A percentile compares a stretch with the other conserved stretches of the same genome.
Evolutionary conservation across 2,329 filamentous ascomycete species (phyloP).

Genomic region (Hirsutella minnesotensis): DNA sequence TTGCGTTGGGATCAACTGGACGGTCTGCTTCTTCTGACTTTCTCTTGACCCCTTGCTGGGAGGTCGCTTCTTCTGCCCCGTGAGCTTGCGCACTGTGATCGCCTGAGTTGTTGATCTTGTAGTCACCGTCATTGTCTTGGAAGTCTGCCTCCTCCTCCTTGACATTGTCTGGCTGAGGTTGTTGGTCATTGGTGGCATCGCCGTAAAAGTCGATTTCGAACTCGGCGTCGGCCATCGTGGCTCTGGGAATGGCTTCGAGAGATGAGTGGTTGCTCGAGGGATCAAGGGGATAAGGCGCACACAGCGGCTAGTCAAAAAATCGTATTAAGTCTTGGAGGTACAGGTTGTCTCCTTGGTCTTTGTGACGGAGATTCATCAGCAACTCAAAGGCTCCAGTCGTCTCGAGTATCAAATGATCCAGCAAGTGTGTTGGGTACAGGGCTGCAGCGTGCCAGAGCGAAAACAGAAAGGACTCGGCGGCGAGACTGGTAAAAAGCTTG

Average conservation of each 20-base stretch:
- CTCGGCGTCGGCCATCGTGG: conserved; percentile 55
- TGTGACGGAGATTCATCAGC: conserved; percentile 3
- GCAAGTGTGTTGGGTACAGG: not conserved
- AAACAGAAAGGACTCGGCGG: not conserved
- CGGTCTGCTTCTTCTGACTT: conserved; percentile 48
- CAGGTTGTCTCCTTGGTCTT: conserved; percentile 4
- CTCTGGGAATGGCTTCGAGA: not conserved
- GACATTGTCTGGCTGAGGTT: conserved; percentile 18
- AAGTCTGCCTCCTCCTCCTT: conserved; percentile 26
- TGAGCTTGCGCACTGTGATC: conserved; percentile 10
- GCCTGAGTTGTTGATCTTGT: conserved; percentile 19
- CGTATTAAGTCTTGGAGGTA: conserved; percentile 7
- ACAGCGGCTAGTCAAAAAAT: conserved; percentile 4
- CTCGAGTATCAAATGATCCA: conserved; percentile 6
- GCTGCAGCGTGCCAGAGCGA: conserved; percentile 9
- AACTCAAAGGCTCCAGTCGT: conserved; percentile 7
- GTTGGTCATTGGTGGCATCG: conserved; percentile 38
- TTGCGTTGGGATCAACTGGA: conserved; percentile 46
- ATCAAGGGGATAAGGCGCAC: not conserved
- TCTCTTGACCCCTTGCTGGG: conserved; percentile 42
- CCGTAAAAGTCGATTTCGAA: conserved; percentile 66
- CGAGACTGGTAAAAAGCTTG: conserved; percentile 20
- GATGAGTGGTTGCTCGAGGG: conserved; percentile 3
- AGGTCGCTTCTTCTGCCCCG: conserved; percentile 11
- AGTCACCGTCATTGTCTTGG: conserved; percentile 21